phyloP scores from a whole-genome alignment of 768 basidiomycete species.

The Amanita subjunquillea region DNA sequence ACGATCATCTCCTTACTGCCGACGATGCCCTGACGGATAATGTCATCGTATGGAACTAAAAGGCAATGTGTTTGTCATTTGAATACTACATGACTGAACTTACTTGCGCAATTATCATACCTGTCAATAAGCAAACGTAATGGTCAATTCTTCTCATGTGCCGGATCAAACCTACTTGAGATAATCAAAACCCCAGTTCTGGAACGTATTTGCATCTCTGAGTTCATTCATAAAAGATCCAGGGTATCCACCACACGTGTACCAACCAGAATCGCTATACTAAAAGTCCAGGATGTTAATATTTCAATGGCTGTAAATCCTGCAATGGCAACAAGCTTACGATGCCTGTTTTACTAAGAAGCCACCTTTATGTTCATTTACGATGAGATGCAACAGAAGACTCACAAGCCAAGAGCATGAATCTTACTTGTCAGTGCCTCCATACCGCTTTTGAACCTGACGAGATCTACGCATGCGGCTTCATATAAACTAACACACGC shows the following conservation, averaged over 20 bases:
- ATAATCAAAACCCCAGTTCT: constrained; percentile 59
- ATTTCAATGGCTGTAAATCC: too few relatives aligned
- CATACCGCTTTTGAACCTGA: constrained; percentile 48
- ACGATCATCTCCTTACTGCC: constrained; percentile 30
- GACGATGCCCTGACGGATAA: constrained; percentile 43
- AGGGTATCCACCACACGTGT: constrained; percentile 57
- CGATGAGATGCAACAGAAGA: not conserved
- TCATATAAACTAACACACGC: not conserved
- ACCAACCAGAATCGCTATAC: constrained; percentile 34
- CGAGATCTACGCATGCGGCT: constrained; percentile 24
- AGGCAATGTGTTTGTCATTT: not conserved
- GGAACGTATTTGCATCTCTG: constrained; percentile 45
- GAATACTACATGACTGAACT: constrained; percentile 6
- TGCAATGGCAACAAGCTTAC: constrained; percentile 14
- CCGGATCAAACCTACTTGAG: constrained; percentile 34
- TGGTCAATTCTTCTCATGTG: not conserved
- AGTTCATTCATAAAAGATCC: constrained; percentile 53
- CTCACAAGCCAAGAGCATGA: constrained; percentile 48
- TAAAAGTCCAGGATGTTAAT: not conserved
- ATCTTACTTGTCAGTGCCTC: constrained; percentile 43
- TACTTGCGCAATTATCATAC: constrained; percentile 49
- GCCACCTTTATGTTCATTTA: not conserved
- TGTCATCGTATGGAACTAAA: constrained; percentile 46
- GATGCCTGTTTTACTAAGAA: constrained; percentile 29
- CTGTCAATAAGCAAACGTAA: constrained; percentile 9